phyloP scores from a whole-genome alignment of 345 rosid species.

The Aegle marmelos region DNA sequence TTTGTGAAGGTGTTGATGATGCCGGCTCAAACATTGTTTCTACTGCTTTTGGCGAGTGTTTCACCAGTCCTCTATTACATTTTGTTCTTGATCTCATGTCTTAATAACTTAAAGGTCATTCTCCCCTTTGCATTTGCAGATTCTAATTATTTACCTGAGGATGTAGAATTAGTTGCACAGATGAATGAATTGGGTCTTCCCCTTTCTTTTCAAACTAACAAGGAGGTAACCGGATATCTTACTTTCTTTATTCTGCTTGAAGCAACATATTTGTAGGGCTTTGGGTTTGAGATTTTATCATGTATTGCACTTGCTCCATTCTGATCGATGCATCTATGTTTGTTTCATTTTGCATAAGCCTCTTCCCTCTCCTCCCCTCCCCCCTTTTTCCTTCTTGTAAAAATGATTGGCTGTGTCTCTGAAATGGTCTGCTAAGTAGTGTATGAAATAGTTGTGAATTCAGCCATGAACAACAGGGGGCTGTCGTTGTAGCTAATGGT shows the following conservation, averaged over 20 bases:
- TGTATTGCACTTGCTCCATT: not conserved
- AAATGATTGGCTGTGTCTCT: not conserved
- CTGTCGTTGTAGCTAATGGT: not conserved
- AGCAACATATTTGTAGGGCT: not conserved
- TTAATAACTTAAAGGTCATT: not conserved
- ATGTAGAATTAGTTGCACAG: constrained; percentile 42
- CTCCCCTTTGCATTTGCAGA: constrained; percentile 23
- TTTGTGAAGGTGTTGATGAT: constrained; percentile 14
- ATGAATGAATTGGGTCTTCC: constrained; percentile 84
- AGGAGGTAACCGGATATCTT: constrained; percentile 41
- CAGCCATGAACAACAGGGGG: not conserved
- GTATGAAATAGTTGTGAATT: not conserved
- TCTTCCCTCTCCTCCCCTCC: too few relatives aligned
- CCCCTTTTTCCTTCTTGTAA: not conserved
- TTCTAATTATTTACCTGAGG: constrained; percentile 26
- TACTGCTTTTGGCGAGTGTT: constrained; percentile 28
- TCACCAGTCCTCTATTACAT: not conserved
- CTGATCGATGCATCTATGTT: not conserved
- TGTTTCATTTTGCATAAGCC: too few relatives aligned
- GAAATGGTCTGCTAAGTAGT: not conserved
- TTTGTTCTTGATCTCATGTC: not conserved
- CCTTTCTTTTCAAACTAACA: constrained; percentile 59
- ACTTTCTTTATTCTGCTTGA: not conserved
- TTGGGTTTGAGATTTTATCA: not conserved
- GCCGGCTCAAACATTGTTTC: constrained; percentile 16